Evolutionary conservation across 2,329 filamentous ascomycete species (phyloP), one percentile per base, ranked within the genome.

Genomic region (Phialophora chinensis): DNA sequence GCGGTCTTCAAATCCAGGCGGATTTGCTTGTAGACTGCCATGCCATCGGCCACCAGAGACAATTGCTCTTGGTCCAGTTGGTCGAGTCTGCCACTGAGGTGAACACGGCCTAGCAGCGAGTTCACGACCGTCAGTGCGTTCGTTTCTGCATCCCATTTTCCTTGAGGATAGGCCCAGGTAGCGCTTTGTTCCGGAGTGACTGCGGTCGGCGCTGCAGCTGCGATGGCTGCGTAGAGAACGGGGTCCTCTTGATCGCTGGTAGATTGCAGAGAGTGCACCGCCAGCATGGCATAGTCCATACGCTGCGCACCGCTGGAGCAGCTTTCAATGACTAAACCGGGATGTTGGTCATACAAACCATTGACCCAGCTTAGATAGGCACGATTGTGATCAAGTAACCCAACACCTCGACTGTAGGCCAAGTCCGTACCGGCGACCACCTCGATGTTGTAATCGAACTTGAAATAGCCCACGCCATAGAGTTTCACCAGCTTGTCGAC

Each of bases 361-460:
- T 60, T 62, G 1, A 79, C 70, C 77, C 77, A 79, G 12, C 44
- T 29, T 1, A 78, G 71, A 33, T 78, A 79, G 1, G 75, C 75
- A 7, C 76, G 72, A 1, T 77, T 70, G 62, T 79, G 77, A 1
- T 70, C 72, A 1, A 79, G 68, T 1, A 74, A 73, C 0, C 64
- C 76, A 0, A 68, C 68, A 0, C 77, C 76, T 0, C 73, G 49
- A 57, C 69, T 73, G 31, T 62, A 67, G 31, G 50, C 47, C 31
- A 73, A 35, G 50, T 78, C 76, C 0, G 76, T 78, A 6, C 76
- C 77, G 49, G 77, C 73, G 0, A 72, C 70, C 17, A 77, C 74
- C 3, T 79, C 77, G 35, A 79, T 76, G 49, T 79, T 79, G 65
- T 78, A 78, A 65, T 79, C 77, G 50, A 78, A 78, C 50, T 78